Evolutionary conservation across 306 rosid genomes (phyloP), one percentile per base, ranked within the genome.

Genomic region (Datisca glomerata): DNA sequence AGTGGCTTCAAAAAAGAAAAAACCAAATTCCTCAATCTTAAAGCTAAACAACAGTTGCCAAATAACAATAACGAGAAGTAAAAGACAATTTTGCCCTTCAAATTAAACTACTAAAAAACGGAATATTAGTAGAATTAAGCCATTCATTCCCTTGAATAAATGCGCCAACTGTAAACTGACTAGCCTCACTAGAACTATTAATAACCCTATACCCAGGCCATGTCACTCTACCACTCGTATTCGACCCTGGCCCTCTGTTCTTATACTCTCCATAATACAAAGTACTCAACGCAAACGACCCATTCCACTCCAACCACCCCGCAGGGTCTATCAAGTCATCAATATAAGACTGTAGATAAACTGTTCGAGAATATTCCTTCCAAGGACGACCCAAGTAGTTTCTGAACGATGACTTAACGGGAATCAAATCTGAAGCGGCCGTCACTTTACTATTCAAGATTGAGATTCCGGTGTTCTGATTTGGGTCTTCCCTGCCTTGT

Each of bases 131-230:
- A n/a, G 83, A 58, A 11, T 45, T 74, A 15, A 89, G 55, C 97
- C 97, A 89, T 2, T 56, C 59, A 37, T 31, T 19, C 1, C 93
- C 93, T 15, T 72, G 79, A 34, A 89, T 67, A 55, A 89, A 83
- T 1, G 25, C 40, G 0, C 45, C 67, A 29, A 75, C 86, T 0
- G 93, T 77, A 36, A 89, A 83, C 44, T 51, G 67, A 25, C 47
- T 53, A 7, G 97, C 97, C 67, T 74, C 94, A 0, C 51, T 49
- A 0, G 85, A 24, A 24, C 7, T 74, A 2, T 54, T 80, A 14
- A 76, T 72, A 15, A 89, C 86, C 48, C 73, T 65, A 45, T 74
- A 83, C 55, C 97, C 97, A 2, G 89, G 72, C 93, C 97, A 89
- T 1, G 41, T 74, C 21, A 83, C 94, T 14, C 94, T 61, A 0